Evolutionary conservation across 768 basidiomycete genomes (phyloP).

Genomic region (Serendipita vermifera): DNA sequence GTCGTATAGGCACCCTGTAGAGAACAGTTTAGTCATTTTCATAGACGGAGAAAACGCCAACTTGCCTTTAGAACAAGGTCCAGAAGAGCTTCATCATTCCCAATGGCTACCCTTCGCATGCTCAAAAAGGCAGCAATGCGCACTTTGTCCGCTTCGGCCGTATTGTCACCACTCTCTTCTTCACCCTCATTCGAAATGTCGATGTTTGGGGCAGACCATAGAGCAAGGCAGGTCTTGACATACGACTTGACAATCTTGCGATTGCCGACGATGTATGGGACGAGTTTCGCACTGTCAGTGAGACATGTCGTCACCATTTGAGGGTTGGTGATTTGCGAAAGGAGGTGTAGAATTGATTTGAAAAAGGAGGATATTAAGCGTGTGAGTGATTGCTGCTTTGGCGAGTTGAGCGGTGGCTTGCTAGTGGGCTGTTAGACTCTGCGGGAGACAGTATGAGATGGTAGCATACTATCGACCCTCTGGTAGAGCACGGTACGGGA

Average conservation of each 20-base stretch:
- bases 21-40: background rate
- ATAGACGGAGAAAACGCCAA: constrained; percentile 3
- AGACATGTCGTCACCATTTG: constrained; percentile 58
- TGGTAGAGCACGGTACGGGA: constrained; percentile 69
- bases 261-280: constrained; percentile 77
- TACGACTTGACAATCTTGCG: constrained; percentile 77
- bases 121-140: constrained; percentile 80
- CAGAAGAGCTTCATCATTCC: constrained; percentile 64
- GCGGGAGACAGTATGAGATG: background rate
- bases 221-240: constrained; percentile 74
- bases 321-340: constrained; percentile 54
- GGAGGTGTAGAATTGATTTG: constrained; percentile 67
- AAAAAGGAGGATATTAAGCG: constrained; percentile 84
- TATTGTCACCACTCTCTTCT: constrained; percentile 12
- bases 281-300: constrained; percentile 71
- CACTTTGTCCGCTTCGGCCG: constrained; percentile 67
- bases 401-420: constrained; percentile 70
- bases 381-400: constrained; percentile 71
- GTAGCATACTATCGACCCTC: constrained; percentile 73
- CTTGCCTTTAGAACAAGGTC: constrained; percentile 78
- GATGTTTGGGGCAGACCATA: constrained; percentile 60
- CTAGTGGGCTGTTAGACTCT: constrained; percentile 27
- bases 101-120: constrained; percentile 63
- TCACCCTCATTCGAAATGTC: background rate
- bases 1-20: constrained; percentile 74